Evolutionary conservation across 345 rosid genomes (phyloP).

Genomic region (Xanthoceras sorbifolium): DNA sequence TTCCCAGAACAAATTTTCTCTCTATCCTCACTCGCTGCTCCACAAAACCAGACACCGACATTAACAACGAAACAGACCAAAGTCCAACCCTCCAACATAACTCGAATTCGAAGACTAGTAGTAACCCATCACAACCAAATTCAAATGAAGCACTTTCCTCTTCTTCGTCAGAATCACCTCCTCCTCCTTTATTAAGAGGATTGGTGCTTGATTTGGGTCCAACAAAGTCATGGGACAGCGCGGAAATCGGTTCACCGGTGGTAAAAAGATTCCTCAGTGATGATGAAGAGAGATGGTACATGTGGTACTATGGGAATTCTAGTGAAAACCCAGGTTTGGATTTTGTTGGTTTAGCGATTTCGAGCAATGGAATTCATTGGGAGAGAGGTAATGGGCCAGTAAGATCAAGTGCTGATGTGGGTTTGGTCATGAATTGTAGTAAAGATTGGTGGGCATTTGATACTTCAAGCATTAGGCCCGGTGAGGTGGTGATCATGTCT

Average conservation of each 20-base stretch:
- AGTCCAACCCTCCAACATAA: slow-evolving; percentile 21
- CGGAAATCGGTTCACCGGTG: slow-evolving; percentile 79
- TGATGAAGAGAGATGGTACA: slow-evolving; percentile 84
- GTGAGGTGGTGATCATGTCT: slow-evolving; percentile 77
- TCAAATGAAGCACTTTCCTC: slow-evolving; percentile 22
- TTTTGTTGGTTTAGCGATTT: slow-evolving; percentile 69
- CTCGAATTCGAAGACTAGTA: slow-evolving; percentile 13
- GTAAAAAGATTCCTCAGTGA: slow-evolving; percentile 80
- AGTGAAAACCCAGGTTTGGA: slow-evolving; percentile 38
- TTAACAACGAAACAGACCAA: slow-evolving; percentile 33
- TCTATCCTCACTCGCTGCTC: slow-evolving; percentile 55
- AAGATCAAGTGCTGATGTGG: slow-evolving; percentile 62
- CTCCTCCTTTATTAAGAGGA: slow-evolving; percentile 39
- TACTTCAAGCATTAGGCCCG: slow-evolving; percentile 60
- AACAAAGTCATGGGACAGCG: slow-evolving; percentile 61
- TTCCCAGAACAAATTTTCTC: slow-evolving; percentile 21
- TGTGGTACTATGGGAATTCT: slow-evolving; percentile 85
- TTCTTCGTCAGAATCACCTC: slow-evolving; percentile 17
- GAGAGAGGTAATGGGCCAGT: slow-evolving; percentile 58
- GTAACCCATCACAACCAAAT: slow-evolving; percentile 12
- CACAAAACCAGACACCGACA: slow-evolving; percentile 39
- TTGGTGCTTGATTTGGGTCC: slow-evolving; percentile 64
- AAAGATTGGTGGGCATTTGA: slow-evolving; percentile 91
- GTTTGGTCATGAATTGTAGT: slow-evolving; percentile 63
- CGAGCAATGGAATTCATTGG: slow-evolving; percentile 85